Evolutionary conservation across 257 asterid species (phyloP), one percentile per base, ranked within the genome.

Genomic region (Solanum chilense): DNA sequence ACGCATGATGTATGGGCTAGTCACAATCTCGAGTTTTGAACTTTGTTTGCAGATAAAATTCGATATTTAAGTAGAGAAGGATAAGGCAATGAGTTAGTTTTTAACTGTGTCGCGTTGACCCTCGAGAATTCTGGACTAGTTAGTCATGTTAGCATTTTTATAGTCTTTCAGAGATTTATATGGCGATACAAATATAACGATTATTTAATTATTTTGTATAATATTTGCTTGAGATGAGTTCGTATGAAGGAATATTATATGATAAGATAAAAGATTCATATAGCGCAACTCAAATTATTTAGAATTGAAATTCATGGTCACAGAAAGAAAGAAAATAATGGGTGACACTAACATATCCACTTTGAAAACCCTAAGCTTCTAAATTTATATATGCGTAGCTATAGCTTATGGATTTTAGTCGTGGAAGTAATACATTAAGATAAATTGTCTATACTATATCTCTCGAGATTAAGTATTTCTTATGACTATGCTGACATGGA

Each of bases 401-500:
- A 21, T 9, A 5, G 0, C 25, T 31, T 31, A 66, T 0, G 5
- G 2, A 0, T 66, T 66, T 5, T 0, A 25, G 4, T 25, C 3
- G 35, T 66, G 20, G 0, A 66, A 66, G 1, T 1, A 25, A 1
- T 66, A 15, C 1, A 66, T 12, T 27, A 66, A 0, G 20, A 66
- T 66, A 27, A 1, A 27, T 12, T 66, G 3, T 66, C 3, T 27
- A 27, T 1, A 0, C 27, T 10, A 66, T 7, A 27, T 13, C 2
- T 66, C 1, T 66, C 6, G 3, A 6, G 0, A 3, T 66, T 2
- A 6, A 4, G 1, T 12, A 5, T 29, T 27, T 66, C 0, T 25
- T 0, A 5, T 0, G 1, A 66, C 2, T 3, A 0, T 66, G 0
- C 2, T 66, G 12, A 5, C 11, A 1, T 31, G 11, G 27, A 10